Evolutionary conservation across 202 grass and related monocot species (phyloP).

Genomic region (Zizania palustris): DNA sequence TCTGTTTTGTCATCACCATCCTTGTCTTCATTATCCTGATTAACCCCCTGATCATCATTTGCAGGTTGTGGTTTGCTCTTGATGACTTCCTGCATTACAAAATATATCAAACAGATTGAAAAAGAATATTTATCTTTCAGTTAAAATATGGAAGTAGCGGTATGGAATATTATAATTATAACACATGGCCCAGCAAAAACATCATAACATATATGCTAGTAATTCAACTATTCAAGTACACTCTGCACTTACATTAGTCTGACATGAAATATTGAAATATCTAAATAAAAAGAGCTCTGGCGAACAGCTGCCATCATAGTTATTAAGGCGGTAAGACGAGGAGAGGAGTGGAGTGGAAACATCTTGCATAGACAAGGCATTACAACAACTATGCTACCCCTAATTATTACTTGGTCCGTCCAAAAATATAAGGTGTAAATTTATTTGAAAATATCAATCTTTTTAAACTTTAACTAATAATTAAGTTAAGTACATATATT

Average conservation of each 20-base stretch:
- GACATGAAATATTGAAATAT: background rate
- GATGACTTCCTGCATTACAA: slow-evolving; percentile 49
- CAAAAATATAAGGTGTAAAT: no score
- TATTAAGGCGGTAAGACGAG: no score
- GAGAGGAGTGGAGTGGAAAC: no score
- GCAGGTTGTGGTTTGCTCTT: slow-evolving; percentile 46
- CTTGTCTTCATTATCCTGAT: slow-evolving; percentile 35
- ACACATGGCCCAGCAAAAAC: background rate
- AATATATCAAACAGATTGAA: slow-evolving; percentile 11
- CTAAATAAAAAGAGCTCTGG: background rate
- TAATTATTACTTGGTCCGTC: background rate
- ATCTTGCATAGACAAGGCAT: background rate
- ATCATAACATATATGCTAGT: background rate
- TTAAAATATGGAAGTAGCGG: background rate
- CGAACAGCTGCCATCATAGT: background rate
- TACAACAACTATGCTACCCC: background rate
- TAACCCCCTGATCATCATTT: slow-evolving; percentile 33
- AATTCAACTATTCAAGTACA: background rate
- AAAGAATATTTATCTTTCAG: background rate
- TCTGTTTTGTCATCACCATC: slow-evolving; percentile 44
- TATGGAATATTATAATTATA: background rate
- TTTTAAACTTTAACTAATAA: no score
- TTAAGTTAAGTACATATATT: no score
- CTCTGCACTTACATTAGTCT: background rate
- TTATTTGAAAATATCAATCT: no score